A percentile compares a stretch with the other conserved stretches of the same genome.
Conservation (phyloP, 371 early-diverging fungal species). For the Zopfochytrium polystomum region DNA sequence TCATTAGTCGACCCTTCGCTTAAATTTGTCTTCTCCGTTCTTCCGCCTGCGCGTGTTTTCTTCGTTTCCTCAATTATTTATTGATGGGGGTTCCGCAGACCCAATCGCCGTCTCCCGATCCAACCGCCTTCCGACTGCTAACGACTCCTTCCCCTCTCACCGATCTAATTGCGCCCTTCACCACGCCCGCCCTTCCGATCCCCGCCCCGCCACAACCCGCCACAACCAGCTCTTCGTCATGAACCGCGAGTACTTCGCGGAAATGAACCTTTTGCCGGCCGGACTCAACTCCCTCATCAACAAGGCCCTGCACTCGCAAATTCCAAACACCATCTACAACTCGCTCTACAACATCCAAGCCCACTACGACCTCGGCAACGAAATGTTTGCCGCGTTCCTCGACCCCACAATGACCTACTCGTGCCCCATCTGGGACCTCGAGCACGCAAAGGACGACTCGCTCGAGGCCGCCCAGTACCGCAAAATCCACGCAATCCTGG, state of each 20-base stretch:
- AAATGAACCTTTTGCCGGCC: slow-evolving; percentile 36
- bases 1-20: not conserved
- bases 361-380: slow-evolving; percentile 72
- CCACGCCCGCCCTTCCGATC: not conserved
- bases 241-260: slow-evolving; percentile 46
- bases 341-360: slow-evolving; percentile 58
- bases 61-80: not conserved
- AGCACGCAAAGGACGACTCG: slow-evolving; percentile 36
- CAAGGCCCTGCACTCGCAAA: slow-evolving; percentile 33
- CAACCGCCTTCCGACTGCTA: too few relatives aligned
- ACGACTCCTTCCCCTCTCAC: too few relatives aligned
- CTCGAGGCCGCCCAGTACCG: slow-evolving; percentile 60
- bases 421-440: slow-evolving; percentile 57
- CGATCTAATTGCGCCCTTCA: slow-evolving; percentile 7
- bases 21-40: not conserved
- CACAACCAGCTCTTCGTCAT: slow-evolving; percentile 39
- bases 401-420: slow-evolving; percentile 68
- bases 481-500: slow-evolving; percentile 59
- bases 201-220: not conserved
- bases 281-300: slow-evolving; percentile 44
- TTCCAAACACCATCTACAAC: slow-evolving; percentile 56
- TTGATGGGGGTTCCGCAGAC: too few relatives aligned
- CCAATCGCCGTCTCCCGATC: too few relatives aligned
- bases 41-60: not conserved
- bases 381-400: slow-evolving; percentile 63